Conservation (phyloP, 441 rosid species). For the Breynia disticha region DNA sequence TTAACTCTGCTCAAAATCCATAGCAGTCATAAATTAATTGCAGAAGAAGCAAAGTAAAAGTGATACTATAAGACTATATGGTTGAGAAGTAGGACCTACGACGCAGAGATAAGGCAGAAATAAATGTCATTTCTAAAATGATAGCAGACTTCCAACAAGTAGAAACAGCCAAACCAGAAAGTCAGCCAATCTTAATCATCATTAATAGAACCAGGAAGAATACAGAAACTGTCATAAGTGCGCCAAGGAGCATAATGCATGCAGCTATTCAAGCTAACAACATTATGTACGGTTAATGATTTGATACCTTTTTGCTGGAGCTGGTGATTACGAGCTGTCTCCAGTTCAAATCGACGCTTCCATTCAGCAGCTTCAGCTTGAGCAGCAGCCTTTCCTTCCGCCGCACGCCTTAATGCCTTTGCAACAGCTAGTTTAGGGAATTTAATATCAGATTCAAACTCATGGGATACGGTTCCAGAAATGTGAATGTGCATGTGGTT, state of each 20-base stretch:
- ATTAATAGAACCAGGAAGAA: too few relatives aligned
- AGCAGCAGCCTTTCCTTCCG: constrained; percentile 94
- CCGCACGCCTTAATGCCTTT: constrained; percentile 82
- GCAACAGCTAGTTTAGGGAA: constrained; percentile 66
- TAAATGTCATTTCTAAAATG: neutral
- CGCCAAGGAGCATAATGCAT: neutral
- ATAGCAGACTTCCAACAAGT: too few relatives aligned
- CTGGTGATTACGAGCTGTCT: constrained; percentile 46
- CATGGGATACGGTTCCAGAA: constrained; percentile 1
- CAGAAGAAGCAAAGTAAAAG: constrained; percentile 4
- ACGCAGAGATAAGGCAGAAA: neutral
- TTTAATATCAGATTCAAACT: constrained; percentile 1
- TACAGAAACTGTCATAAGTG: neutral
- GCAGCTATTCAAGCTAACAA: too few relatives aligned
- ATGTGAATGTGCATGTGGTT: constrained; percentile 1
- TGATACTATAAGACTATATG: neutral
- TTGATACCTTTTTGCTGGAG: constrained; percentile 48
- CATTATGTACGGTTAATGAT: neutral
- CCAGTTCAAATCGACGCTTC: constrained; percentile 88
- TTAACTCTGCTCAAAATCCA: constrained; percentile 28
- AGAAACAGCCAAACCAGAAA: too few relatives aligned
- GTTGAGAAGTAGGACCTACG: neutral
- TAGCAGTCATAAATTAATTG: constrained; percentile 21
- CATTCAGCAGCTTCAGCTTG: constrained; percentile 98
- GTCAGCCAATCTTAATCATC: too few relatives aligned